phyloP scores from a whole-genome alignment of 2,329 filamentous ascomycete species.

The Diaporthe velutina region DNA sequence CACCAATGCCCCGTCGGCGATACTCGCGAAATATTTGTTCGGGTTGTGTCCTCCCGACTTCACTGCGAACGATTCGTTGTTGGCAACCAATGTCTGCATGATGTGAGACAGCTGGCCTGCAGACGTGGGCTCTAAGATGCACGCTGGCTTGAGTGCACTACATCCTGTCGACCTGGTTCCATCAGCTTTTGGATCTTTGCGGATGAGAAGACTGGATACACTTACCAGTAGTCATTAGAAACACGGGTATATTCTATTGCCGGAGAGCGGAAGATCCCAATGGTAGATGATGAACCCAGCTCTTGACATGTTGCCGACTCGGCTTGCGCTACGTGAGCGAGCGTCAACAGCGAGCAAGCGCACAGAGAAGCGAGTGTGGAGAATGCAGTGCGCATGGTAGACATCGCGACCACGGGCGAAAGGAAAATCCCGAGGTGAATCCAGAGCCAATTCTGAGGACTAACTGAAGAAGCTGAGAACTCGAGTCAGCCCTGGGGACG shows the following conservation, averaged over 20 bases:
- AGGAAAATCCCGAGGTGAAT: background rate
- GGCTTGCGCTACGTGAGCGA: background rate
- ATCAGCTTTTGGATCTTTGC: background rate
- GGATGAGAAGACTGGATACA: background rate
- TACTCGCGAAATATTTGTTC: slow-evolving; percentile 65
- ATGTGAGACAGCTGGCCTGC: slow-evolving; percentile 24
- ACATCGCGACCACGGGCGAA: background rate
- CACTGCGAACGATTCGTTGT: slow-evolving; percentile 60
- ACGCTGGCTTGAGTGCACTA: slow-evolving; percentile 28
- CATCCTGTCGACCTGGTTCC: slow-evolving; percentile 28
- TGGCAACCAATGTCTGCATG: slow-evolving; percentile 6
- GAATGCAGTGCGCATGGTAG: background rate
- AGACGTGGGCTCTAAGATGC: slow-evolving; percentile 10
- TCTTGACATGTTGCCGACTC: background rate
- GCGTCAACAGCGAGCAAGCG: slow-evolving; percentile 1
- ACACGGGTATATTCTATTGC: background rate
- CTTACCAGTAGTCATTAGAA: slow-evolving; percentile 7
- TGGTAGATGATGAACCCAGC: background rate
- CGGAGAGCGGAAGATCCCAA: background rate
- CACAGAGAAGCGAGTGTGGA: background rate
- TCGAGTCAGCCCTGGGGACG: background rate
- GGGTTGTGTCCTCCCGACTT: slow-evolving; percentile 71
- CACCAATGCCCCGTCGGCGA: slow-evolving; percentile 62
- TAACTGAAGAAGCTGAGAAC: background rate
- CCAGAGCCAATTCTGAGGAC: background rate